phyloP scores from a whole-genome alignment of 495 filamentous ascomycete genomes.

The Usnea hakonensis region DNA sequence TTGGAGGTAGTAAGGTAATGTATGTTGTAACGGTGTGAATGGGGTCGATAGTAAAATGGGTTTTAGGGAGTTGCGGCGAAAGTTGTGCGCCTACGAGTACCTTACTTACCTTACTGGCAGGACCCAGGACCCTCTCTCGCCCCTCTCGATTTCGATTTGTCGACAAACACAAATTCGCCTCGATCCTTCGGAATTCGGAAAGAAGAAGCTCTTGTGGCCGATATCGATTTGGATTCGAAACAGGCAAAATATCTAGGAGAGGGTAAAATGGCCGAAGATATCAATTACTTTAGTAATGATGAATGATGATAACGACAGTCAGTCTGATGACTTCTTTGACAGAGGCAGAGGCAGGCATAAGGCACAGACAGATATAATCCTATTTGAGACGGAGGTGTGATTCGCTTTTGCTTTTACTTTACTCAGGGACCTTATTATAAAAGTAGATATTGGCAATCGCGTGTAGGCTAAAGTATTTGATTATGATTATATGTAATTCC shows the following conservation, averaged over 20 bases:
- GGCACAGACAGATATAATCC: background rate
- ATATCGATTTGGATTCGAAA: no score
- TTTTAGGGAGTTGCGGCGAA: background rate
- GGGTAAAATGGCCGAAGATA: background rate
- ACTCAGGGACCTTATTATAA: no score
- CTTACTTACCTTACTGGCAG: no score
- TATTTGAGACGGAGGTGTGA: no score
- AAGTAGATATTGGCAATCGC: background rate
- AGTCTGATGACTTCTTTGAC: background rate
- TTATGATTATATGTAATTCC: background rate
- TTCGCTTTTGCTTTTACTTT: no score
- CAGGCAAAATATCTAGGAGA: background rate
- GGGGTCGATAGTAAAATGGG: background rate
- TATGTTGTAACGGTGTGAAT: background rate
- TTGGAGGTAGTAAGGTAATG: no score
- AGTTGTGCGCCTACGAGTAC: background rate
- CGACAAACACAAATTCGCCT: no score
- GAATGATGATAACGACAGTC: constrained; percentile 1
- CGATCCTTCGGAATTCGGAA: background rate
- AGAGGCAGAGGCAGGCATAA: background rate
- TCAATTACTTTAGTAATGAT: no score
- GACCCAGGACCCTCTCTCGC: no score
- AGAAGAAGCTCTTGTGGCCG: background rate
- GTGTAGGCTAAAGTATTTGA: no score
- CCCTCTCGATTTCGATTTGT: no score